Conservation (phyloP, 169 alveolate genomes). For the Plasmodium sp. region DNA sequence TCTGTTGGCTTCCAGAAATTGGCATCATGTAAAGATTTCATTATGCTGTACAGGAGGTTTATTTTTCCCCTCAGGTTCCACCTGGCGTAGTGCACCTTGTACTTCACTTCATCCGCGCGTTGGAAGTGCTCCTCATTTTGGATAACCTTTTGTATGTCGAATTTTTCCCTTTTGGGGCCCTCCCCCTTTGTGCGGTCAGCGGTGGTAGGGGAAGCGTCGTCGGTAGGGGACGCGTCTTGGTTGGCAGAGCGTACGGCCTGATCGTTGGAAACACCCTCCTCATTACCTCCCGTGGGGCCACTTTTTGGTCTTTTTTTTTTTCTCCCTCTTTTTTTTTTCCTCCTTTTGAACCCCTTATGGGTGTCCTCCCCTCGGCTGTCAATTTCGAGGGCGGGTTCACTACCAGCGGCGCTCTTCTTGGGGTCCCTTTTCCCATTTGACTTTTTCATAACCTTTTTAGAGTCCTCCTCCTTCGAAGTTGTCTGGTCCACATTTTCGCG, state of each 20-base stretch:
- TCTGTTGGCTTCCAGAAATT: slow-evolving; percentile 42
- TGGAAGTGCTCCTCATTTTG: slow-evolving; percentile 25
- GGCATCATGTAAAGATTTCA: slow-evolving; percentile 53
- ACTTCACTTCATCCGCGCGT: slow-evolving; percentile 9
- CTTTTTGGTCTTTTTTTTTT: neutral
- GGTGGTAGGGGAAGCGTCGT: neutral
- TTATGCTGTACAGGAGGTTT: slow-evolving; percentile 11
- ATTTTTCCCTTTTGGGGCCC: slow-evolving; percentile 16
- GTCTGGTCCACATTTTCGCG: neutral
- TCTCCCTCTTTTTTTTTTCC: slow-evolving; percentile 5
- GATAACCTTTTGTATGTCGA: slow-evolving; percentile 25
- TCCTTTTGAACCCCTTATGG: neutral
- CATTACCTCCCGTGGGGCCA: neutral
- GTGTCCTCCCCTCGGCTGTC: neutral
- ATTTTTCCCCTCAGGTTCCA: slow-evolving; percentile 26
- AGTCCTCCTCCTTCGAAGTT: neutral
- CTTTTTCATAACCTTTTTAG: neutral
- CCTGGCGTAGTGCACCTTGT: slow-evolving; percentile 5
- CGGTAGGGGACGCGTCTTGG: no score
- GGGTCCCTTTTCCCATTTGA: neutral
- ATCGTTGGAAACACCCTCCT: neutral
- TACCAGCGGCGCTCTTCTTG: neutral
- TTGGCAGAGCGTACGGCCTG: neutral
- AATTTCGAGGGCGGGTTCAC: neutral
- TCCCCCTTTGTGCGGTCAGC: neutral